Evolutionary conservation across 371 early-diverging fungal species (phyloP).

Genomic region (Mycotypha africana): DNA sequence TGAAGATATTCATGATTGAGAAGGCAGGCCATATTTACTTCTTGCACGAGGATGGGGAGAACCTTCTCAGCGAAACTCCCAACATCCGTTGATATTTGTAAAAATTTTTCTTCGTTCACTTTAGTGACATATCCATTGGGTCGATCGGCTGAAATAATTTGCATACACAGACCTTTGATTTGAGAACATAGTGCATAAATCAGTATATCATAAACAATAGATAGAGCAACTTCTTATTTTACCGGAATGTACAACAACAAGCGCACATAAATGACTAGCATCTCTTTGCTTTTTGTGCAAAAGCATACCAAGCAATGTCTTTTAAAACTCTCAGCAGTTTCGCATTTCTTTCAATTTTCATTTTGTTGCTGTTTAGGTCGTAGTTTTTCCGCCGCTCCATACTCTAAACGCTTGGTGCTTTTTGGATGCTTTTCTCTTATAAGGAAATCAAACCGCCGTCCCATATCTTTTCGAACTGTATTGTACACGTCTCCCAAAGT

Average conservation of each 20-base stretch:
- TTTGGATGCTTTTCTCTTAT: conserved; percentile 8
- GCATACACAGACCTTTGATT: conserved; percentile 12
- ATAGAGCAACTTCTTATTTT: conserved; percentile 12
- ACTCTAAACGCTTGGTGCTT: conserved; percentile 9
- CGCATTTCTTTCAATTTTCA: conserved; percentile 7
- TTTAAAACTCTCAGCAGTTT: conserved; percentile 17
- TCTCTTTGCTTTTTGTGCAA: conserved; percentile 10
- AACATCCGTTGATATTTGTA: too few relatives aligned
- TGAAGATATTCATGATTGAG: too few relatives aligned
- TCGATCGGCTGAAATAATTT: conserved; percentile 8
- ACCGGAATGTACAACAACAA: conserved; percentile 15
- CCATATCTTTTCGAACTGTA: conserved; percentile 2
- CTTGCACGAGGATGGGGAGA: too few relatives aligned
- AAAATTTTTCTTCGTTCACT: too few relatives aligned
- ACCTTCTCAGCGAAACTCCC: too few relatives aligned
- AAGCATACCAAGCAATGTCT: conserved; percentile 16
- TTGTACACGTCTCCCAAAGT: conserved; percentile 3
- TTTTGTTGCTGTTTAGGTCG: conserved; percentile 13
- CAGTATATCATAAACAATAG: conserved; percentile 11
- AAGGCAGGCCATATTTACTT: too few relatives aligned
- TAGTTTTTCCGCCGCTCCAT: conserved; percentile 14
- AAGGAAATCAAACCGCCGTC: conserved; percentile 5
- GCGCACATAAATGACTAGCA: conserved; percentile 8
- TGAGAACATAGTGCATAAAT: conserved; percentile 10
- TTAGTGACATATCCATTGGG: conserved; percentile 4